These are phyloP conservation scores for Straminergon stramineum DNA, from an alignment of 225 moss, liverwort and hornwort species.

Conservation along the genomic window DNA sequence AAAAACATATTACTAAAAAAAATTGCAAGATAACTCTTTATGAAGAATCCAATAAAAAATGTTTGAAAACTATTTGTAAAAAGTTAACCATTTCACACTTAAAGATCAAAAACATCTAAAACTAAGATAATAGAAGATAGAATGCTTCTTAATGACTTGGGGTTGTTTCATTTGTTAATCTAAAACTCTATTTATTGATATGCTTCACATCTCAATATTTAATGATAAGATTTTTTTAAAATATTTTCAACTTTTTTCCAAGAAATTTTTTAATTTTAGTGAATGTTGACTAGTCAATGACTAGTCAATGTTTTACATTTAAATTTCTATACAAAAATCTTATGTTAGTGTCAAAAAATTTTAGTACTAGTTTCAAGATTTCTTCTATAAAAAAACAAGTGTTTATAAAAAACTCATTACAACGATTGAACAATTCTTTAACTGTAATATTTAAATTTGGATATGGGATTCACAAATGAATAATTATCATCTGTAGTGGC, in stretches of 20 bases:
- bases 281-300: background rate
- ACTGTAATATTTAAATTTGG: accelerated
- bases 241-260: background rate
- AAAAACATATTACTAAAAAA: background rate
- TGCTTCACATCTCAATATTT: background rate
- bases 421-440: background rate
- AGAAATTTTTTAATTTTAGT: background rate
- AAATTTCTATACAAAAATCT: background rate
- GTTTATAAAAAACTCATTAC: accelerated
- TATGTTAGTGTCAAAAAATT: background rate
- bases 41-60: background rate
- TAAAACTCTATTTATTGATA: background rate
- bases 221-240: background rate
- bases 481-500: no score
- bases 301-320: accelerated
- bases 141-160: background rate
- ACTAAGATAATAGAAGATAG: background rate
- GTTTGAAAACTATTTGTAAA: background rate
- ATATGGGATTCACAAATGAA: background rate
- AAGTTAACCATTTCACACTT: background rate
- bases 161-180: background rate
- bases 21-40: background rate
- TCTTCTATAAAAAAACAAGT: background rate
- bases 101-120: background rate
- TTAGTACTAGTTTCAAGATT: background rate